phyloP scores from a whole-genome alignment of 305 asterid species.

The Fraxinus velutina region DNA sequence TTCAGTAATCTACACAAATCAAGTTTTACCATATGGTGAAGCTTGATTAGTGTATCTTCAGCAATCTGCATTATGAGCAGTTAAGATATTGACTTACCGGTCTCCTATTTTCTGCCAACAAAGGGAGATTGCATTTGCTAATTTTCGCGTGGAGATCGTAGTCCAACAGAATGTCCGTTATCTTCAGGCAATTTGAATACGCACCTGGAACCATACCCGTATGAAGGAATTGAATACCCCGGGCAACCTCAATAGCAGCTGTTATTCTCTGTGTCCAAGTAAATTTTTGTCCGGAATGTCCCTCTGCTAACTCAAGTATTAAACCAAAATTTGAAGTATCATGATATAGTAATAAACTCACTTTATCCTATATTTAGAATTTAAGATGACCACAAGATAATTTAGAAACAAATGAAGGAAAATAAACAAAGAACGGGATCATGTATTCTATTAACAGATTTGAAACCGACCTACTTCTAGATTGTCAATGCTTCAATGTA shows the following conservation, averaged over 20 bases:
- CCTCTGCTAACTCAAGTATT: conserved; percentile 34
- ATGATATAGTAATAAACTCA: not conserved
- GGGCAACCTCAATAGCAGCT: conserved; percentile 68
- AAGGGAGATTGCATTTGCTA: conserved; percentile 61
- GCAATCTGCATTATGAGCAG: not conserved
- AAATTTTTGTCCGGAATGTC: conserved; percentile 40
- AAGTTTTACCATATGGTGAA: not conserved
- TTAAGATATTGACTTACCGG: conserved; percentile 36
- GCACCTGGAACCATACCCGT: conserved; percentile 84
- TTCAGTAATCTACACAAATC: not conserved
- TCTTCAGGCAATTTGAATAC: conserved; percentile 55
- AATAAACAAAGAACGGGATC: not conserved
- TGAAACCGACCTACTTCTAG: not conserved
- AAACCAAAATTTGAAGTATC: not conserved
- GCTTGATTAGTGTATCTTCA: not conserved
- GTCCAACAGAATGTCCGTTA: conserved; percentile 69
- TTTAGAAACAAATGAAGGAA: not conserved
- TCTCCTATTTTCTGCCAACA: conserved; percentile 46
- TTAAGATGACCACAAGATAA: not conserved
- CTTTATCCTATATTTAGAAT: not conserved
- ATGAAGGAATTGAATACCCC: conserved; percentile 80
- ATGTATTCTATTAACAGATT: not conserved
- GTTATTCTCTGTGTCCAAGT: conserved; percentile 68
- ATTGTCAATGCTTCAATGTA: not conserved
- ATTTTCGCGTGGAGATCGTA: conserved; percentile 64